Base-by-base conservation (phyloP, 108 stramenopile species). In the Craspedostauros australis region DNA sequence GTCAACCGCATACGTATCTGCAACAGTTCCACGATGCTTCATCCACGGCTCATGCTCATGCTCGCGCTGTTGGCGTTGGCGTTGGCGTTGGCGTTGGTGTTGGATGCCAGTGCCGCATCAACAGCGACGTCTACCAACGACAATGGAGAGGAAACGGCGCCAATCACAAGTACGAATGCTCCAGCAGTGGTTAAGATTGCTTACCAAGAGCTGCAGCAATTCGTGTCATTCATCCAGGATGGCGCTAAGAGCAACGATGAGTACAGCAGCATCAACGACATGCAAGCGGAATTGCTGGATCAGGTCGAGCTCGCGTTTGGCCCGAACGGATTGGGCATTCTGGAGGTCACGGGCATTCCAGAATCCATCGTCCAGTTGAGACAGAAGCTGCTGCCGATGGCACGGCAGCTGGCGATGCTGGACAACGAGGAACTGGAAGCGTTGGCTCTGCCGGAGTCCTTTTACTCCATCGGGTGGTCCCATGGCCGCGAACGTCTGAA, bases 401-500 rank as follows among this genome's bases (percentile, higher is more conserved):
- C 86, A 1, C 49, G 42, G n/a, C 40, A 70, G 16, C 64, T 96
- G 24, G 92, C 88, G 2, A 58, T 46, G 15, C 26, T 67, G 3
- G 72, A 87, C 1, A 18, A 50, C 14, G 55, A 77, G 5, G 55
- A 73, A 40, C 54, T 80, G 45, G 57, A 69, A 16, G 49, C 61
- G 24, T 72, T 87, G 32, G 87, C 80, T 39, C 68, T 59, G 23
- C 73, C 82, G 4, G 52, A 73, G 27, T 57, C 80, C 12, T 50
- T 42, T 42, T 98, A 93, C 66, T 62, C 68, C 25, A 84, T 95
- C n/a, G 97, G 97, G 2, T 87, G 85, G 80, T 79, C 75, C 34
- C 94, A 96, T 59, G 97, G 97, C 5, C 85, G 87, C 39, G 97
- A 98, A 68, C 84, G 75, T 29, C 73, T 98, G 19, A 73, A 83